These are phyloP conservation scores for Puccinia hordei DNA, from an alignment of 1,284 basidiomycete genomes.

Conservation along the genomic window DNA sequence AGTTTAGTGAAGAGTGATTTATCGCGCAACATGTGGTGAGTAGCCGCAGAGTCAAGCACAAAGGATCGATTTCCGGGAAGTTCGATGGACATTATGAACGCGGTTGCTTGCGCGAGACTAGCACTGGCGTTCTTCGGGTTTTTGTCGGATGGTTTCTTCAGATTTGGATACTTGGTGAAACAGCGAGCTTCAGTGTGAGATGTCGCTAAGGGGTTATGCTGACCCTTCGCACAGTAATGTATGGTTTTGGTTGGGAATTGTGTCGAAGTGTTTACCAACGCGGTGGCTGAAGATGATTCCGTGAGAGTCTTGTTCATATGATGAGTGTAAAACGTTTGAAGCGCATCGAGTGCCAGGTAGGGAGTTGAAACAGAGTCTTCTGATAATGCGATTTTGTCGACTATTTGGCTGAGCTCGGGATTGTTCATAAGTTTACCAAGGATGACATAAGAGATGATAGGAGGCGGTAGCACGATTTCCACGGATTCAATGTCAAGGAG, in stretches of 20 bases:
- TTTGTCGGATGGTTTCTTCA: not conserved
- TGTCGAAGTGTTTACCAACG: not conserved
- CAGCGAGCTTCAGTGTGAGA: not conserved
- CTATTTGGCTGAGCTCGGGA: not conserved
- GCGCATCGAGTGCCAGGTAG: not conserved
- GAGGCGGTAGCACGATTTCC: not conserved
- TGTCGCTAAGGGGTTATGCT: not conserved
- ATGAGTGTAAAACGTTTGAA: not conserved
- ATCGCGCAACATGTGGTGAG: slow-evolving; percentile 8
- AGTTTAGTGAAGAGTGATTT: not conserved
- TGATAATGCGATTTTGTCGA: not conserved
- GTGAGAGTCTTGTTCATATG: too few species aligned
- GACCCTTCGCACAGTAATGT: not conserved
- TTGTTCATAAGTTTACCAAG: not conserved
- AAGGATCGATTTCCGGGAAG: not conserved
- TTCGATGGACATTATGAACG: not conserved
- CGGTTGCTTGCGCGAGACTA: not conserved
- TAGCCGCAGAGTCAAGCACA: not conserved
- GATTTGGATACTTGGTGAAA: not conserved
- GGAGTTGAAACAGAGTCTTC: not conserved
- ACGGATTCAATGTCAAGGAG: not conserved
- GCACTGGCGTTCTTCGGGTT: not conserved
- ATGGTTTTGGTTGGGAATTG: not conserved
- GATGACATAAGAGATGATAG: not conserved
- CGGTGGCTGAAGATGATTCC: not conserved